phyloP scores from a whole-genome alignment of 1,139 yeast genomes.

The Nakaseomyces nivariensis region DNA sequence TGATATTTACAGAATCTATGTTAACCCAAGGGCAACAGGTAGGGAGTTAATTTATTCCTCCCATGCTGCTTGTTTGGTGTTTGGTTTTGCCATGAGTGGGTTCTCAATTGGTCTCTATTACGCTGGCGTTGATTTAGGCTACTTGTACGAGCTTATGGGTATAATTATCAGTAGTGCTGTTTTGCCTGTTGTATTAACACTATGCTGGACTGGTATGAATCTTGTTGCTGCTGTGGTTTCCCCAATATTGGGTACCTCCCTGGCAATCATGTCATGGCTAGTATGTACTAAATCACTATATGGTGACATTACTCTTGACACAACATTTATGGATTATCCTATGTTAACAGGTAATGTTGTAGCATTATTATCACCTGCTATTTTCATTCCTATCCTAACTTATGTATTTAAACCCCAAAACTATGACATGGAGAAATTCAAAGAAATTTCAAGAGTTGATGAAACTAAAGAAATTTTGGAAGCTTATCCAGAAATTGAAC shows the following conservation, averaged over 20 bases:
- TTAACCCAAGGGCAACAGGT: constrained; percentile 70
- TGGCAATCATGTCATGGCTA: constrained; percentile 61
- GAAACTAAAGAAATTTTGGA: constrained; percentile 50
- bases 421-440: constrained; percentile 61
- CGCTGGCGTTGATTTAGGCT: constrained; percentile 80
- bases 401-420: constrained; percentile 54
- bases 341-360: constrained; percentile 83
- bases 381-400: constrained; percentile 60
- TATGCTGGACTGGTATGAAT: constrained; percentile 62
- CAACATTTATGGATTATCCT: constrained; percentile 67
- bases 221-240: constrained; percentile 47
- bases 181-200: constrained; percentile 60
- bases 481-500: constrained; percentile 17
- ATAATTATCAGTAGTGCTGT: constrained; percentile 81
- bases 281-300: constrained; percentile 46
- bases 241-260: constrained; percentile 52
- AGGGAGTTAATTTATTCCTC: constrained; percentile 58
- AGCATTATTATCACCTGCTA: constrained; percentile 64
- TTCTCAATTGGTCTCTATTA: constrained; percentile 74
- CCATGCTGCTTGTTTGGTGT: constrained; percentile 53
- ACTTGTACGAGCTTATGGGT: constrained; percentile 79
- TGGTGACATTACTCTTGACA: constrained; percentile 47
- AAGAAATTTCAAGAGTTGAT: constrained; percentile 50
- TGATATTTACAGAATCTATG: constrained; percentile 71
- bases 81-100: constrained; percentile 67